Percentiles rank a stretch among this genome's conserved stretches.
Evolutionary conservation across 495 filamentous ascomycete species (phyloP).

Genomic region (Physcia stellaris): DNA sequence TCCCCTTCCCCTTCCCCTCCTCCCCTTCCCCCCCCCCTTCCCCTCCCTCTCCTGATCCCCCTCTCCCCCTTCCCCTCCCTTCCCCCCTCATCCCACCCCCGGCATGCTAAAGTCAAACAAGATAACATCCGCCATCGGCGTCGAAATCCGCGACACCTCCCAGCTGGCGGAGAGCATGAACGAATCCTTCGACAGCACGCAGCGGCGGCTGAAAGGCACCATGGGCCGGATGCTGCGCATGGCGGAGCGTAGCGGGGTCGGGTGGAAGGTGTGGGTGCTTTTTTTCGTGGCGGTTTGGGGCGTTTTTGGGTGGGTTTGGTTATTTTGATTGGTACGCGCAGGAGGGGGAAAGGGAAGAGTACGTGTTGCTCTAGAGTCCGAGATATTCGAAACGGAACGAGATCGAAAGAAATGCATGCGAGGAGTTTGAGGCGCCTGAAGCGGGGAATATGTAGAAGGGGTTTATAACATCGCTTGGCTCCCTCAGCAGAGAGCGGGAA

Average conservation of each 20-base stretch:
- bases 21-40: too few relatives aligned
- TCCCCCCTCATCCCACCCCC: too few relatives aligned
- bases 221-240: conserved; percentile 96
- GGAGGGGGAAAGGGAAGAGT: background rate
- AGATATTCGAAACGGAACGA: too few relatives aligned
- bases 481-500: too few relatives aligned
- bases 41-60: background rate
- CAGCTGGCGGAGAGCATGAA: conserved; percentile 55
- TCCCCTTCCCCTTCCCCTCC: background rate
- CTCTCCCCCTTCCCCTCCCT: too few relatives aligned
- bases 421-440: too few relatives aligned
- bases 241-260: conserved; percentile 84
- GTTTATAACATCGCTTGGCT: too few relatives aligned
- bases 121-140: conserved; percentile 87
- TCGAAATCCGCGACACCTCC: conserved; percentile 80
- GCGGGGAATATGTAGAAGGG: too few relatives aligned
- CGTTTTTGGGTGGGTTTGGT: conserved; percentile 84
- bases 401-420: too few relatives aligned
- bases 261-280: conserved; percentile 83
- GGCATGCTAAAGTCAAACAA: too few relatives aligned
- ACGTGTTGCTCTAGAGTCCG: too few relatives aligned
- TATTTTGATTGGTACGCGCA: conserved; percentile 25
- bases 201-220: conserved; percentile 66
- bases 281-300: conserved; percentile 74
- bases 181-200: conserved; percentile 75